Base-by-base conservation (phyloP, 106 monocot species). In the Dendrobium catenatum region DNA sequence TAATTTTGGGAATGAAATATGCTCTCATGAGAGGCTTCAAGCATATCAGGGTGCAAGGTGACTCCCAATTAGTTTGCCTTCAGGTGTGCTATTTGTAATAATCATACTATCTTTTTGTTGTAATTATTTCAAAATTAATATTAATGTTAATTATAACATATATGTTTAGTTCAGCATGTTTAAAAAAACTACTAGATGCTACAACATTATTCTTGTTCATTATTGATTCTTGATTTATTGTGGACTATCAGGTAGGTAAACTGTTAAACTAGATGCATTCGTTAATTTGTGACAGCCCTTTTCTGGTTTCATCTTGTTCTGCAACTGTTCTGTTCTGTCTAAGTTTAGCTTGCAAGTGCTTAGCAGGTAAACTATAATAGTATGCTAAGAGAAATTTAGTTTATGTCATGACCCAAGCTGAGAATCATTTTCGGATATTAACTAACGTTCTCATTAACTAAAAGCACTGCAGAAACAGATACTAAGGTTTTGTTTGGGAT, bases 1-100 rank as follows among this genome's bases (percentile, higher is more conserved):
- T 93, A 81, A 81, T 93, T 81, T 87, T 93, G 80, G 93, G 93
- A 83, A 42, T 93, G 79, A 87, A 84, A 73, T 80, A 56, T 89
- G 90, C 90, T 37, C 78, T 85, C 55, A 87, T 81, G 75, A 93
- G 86, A 83, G 93, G 93, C 54, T 89, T 84, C 81, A 85, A 84
- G 79, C 55, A 93, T 47, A 89, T 93, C 51, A 55, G 56, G 72
- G 90, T 87, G 49, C 88, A 85, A 78, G 93, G 93, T 61, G 93
- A 93, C 76, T 93, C 93, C 22, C 83, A 85, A 61, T 86, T 93
- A 76, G 85, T 93, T 46, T 88, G 86, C 44, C 86, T 86, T 77
- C 90, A 90, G 90, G 93, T 89, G 68, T 72, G 84, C 80, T 10
- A 24, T 56, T 59, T 20, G 2, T 76, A 10, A 46, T 76, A 48